Evolutionary conservation across 2,329 filamentous ascomycete genomes (phyloP), one percentile per base, ranked within the genome.

Genomic region (Monosporascus sp.): DNA sequence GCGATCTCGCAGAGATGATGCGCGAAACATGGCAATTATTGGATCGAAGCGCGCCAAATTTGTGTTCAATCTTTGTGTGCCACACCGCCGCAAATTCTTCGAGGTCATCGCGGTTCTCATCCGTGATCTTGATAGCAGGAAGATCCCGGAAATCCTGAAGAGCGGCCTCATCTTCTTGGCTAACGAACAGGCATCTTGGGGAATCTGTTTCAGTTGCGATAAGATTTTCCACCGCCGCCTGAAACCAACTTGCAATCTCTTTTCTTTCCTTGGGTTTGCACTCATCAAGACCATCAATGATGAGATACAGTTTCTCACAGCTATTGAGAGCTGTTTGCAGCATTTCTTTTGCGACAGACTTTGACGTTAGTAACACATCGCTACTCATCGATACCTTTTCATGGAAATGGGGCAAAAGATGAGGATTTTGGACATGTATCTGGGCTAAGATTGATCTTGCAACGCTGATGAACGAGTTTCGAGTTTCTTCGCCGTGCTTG

Each of bases 241-340:
- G 49, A 28, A 73, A 69, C 53, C 64, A 70, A 7, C 50, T 49
- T 8, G 65, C 41, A 20, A 73, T 66, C 15, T 60, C 51, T 46
- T 65, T 68, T 37, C 69, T 60, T 28, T 74, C 62, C 1, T 58
- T 53, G 45, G 50, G 45, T 8, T 60, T 55, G 51, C 72, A 75
- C 58, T 75, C 73, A 54, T 76, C 73, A 20, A 76, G 54, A 0
- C 74, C 74, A 59, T 76, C 74, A 41, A 76, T 57, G 3, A 76
- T 57, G 14, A 75, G 61, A 49, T 68, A 71, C 8, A 62, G 54
- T 31, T 57, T 62, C 15, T 59, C 51, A 22, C 58, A 65, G 48
- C 55, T 66, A 14, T 62, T 44, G 1, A 72, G 53, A 26, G 60
- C 59, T 5, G 60, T 57, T 18, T 60, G 52, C 7, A 75, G 55